phyloP scores from a whole-genome alignment of 257 asterid genomes.

The Plantago elongata region DNA sequence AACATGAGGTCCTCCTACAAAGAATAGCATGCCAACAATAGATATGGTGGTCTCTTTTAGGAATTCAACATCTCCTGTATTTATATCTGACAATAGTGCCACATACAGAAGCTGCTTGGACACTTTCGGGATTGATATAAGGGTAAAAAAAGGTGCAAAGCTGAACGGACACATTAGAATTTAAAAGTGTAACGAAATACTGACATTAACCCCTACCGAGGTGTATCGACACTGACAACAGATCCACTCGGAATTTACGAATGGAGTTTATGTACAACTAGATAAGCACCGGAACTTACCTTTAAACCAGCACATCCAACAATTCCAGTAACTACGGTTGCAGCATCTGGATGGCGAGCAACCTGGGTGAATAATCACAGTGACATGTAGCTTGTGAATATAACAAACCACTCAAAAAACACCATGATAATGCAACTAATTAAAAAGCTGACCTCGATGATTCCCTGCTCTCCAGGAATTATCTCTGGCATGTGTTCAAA shows the following conservation, averaged over 20 bases:
- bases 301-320: slow-evolving; percentile 98
- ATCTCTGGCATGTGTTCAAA: slow-evolving; percentile 80
- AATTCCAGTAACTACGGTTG: slow-evolving; percentile 90
- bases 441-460: slow-evolving; percentile 61
- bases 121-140: background rate
- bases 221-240: slow-evolving; percentile 10
- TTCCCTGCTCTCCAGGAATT: slow-evolving; percentile 93
- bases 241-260: background rate
- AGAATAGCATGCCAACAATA: too few species aligned
- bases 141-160: too few species aligned
- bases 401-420: slow-evolving; percentile 3
- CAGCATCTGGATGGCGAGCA: slow-evolving; percentile 97
- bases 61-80: too few species aligned
- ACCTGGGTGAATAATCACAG: slow-evolving; percentile 45
- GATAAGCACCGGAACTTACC: slow-evolving; percentile 34
- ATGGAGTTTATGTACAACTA: background rate
- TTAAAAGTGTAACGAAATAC: background rate
- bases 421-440: background rate
- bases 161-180: background rate
- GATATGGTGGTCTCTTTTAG: too few species aligned
- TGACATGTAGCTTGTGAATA: slow-evolving; percentile 14
- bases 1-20: too few species aligned
- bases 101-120: background rate
- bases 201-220: background rate
- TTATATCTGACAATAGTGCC: too few species aligned